Percentiles rank a stretch among this genome's conserved stretches.
phyloP scores from a whole-genome alignment of 2,329 filamentous ascomycete species.

The Penicillium oxalicum region DNA sequence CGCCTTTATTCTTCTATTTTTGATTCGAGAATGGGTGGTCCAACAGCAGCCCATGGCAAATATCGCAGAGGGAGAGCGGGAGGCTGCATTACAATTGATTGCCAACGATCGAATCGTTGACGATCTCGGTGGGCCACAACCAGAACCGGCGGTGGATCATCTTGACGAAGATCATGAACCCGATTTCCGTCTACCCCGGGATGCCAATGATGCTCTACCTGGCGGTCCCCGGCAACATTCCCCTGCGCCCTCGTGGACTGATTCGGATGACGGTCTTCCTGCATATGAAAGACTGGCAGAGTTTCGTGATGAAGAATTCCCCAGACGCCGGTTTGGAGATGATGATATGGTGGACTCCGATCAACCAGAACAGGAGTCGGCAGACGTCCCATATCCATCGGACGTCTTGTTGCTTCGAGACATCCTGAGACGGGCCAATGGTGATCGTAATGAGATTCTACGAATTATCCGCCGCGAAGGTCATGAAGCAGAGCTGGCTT shows the following conservation, averaged over 20 bases:
- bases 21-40: conserved; percentile 96
- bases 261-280: conserved; percentile 15
- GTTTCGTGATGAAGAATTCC: not conserved
- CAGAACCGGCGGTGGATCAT: not conserved
- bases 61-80: conserved; percentile 55
- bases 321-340: not conserved
- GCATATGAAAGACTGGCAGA: conserved; percentile 3
- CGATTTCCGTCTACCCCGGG: conserved; percentile 8
- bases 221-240: conserved; percentile 10
- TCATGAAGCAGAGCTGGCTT: conserved; percentile 52
- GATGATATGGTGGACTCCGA: not conserved
- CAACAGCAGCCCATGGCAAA: conserved; percentile 94
- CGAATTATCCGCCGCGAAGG: conserved; percentile 58
- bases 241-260: conserved; percentile 12
- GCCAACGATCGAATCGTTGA: conserved; percentile 29
- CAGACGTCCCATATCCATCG: conserved; percentile 12
- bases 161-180: conserved; percentile 1
- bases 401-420: conserved; percentile 47
- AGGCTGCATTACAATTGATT: conserved; percentile 46
- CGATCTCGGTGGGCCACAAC: conserved; percentile 12
- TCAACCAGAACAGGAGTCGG: not conserved
- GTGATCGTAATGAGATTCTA: conserved; percentile 54
- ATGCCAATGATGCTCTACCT: conserved; percentile 5
- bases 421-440: conserved; percentile 54
- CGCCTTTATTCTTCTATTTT: conserved; percentile 91